Base-by-base conservation (phyloP, 345 rosid species). In the Citrus glauca region DNA sequence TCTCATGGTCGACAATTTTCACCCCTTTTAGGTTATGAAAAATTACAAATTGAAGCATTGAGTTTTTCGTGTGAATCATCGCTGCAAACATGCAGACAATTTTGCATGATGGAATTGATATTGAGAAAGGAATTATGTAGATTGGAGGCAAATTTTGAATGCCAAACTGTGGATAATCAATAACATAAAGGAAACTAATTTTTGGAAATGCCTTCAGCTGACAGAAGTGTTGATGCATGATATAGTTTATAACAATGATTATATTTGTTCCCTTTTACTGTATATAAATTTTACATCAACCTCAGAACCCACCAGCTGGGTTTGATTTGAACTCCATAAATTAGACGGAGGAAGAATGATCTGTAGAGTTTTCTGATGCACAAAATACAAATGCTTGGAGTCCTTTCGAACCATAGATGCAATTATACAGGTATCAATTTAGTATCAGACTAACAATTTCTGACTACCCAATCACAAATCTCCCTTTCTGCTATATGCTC, bases 321-420 rank as follows among this genome's bases (percentile, higher is more conserved):
- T 37, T 55, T 76, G 48, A 42, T 27, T 55, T 76, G 48, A 42
- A 68, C 73, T 67, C 67, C 74, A 38, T 57, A 40, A 40, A 69
- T 57, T 57, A 53, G 50, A 45, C 4, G 69, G 77, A 67, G 75
- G 66, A 66, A 75, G 66, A 28, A 82, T 72, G 50, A 75, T 27
- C 9, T 65, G 28, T 56, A 56, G 35, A 42, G 66, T 78, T 16
- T 63, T 53, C 64, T 53, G 73, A 20, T 48, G 67, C 66, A 42
- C 57, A 71, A 42, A 64, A 53, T 59, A 22, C 48, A 75, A 70
- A 70, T 13, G 27, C 32, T 69, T 45, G 27, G n/a, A 53, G 42
- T 74, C 62, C 60, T 62, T 78, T 50, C 4, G 40, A 61, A 73
- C 53, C 60, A 64, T 68, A n/a, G 33, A 73, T 56, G 37, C 55